phyloP scores from a whole-genome alignment of 2,329 filamentous ascomycete genomes.

The Lecanoromycetidae sp. region DNA sequence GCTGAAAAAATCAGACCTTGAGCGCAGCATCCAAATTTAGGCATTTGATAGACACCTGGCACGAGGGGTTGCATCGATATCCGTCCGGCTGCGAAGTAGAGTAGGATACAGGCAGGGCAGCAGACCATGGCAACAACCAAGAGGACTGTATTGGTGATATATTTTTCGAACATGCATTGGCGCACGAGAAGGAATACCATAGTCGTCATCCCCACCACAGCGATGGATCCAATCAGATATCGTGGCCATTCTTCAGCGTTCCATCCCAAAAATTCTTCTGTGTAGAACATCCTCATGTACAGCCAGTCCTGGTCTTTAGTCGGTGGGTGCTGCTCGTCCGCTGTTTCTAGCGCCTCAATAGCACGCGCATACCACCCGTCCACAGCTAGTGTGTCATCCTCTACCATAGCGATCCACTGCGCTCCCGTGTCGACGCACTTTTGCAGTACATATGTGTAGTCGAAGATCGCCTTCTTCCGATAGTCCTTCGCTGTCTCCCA shows the following conservation, averaged over 20 bases:
- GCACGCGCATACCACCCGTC: slow-evolving; percentile 38
- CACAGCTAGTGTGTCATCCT: slow-evolving; percentile 37
- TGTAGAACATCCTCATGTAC: slow-evolving; percentile 38
- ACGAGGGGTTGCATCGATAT: slow-evolving; percentile 29
- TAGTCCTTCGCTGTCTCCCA: slow-evolving; percentile 26
- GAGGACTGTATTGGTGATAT: slow-evolving; percentile 21
- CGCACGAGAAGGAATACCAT: slow-evolving; percentile 17
- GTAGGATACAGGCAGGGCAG: slow-evolving; percentile 23
- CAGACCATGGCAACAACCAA: slow-evolving; percentile 23
- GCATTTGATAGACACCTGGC: slow-evolving; percentile 31
- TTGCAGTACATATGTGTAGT: slow-evolving; percentile 33
- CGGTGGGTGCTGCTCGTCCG: slow-evolving; percentile 19
- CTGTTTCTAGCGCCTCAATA: slow-evolving; percentile 26
- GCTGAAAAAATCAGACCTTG: slow-evolving; percentile 35
- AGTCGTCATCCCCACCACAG: slow-evolving; percentile 15
- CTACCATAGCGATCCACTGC: slow-evolving; percentile 33
- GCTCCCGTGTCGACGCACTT: slow-evolving; percentile 29
- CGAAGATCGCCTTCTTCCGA: slow-evolving; percentile 33
- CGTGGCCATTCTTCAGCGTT: slow-evolving; percentile 31
- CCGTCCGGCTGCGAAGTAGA: slow-evolving; percentile 34
- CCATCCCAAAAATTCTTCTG: slow-evolving; percentile 36
- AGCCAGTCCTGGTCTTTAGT: slow-evolving; percentile 22
- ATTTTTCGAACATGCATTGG: slow-evolving; percentile 1
- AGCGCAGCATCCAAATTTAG: slow-evolving; percentile 33
- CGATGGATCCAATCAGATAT: slow-evolving; percentile 24